Percentiles rank a stretch among this genome's conserved stretches.
These are phyloP conservation scores for Fusarium acutatum DNA, from an alignment of 2,329 filamentous ascomycete species.

Conservation along the genomic window DNA sequence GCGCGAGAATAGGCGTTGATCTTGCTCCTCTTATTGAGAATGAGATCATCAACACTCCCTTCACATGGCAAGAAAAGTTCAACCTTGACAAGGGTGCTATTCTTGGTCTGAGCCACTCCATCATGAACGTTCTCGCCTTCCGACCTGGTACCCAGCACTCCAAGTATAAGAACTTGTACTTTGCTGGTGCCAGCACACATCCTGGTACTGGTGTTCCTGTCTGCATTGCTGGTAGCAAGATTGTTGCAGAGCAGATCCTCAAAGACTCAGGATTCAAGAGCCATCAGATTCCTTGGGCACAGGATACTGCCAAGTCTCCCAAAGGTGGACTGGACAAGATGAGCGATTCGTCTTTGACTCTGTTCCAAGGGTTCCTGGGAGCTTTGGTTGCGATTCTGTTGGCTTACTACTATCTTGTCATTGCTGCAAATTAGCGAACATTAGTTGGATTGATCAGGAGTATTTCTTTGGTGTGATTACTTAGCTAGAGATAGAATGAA, in stretches of 20 bases:
- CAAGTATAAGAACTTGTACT: slow-evolving; percentile 65
- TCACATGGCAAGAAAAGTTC: slow-evolving; percentile 71
- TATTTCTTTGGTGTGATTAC: neutral
- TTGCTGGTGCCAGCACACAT: slow-evolving; percentile 79
- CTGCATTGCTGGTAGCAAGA: slow-evolving; percentile 72
- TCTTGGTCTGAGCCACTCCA: slow-evolving; percentile 74
- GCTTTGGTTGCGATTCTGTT: slow-evolving; percentile 11
- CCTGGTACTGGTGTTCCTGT: slow-evolving; percentile 81
- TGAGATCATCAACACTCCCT: slow-evolving; percentile 73
- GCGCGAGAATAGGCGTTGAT: slow-evolving; percentile 66
- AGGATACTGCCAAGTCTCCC: neutral
- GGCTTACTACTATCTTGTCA: slow-evolving; percentile 14
- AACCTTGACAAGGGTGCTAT: slow-evolving; percentile 81
- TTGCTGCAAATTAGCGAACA: slow-evolving; percentile 9
- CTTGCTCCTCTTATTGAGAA: slow-evolving; percentile 59
- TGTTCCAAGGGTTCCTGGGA: slow-evolving; percentile 19
- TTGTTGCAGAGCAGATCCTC: slow-evolving; percentile 59
- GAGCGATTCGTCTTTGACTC: slow-evolving; percentile 7
- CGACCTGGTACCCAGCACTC: slow-evolving; percentile 65
- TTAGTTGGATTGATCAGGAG: neutral
- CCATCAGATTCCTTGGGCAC: slow-evolving; percentile 17
- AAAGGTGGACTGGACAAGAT: slow-evolving; percentile 20
- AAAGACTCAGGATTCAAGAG: neutral
- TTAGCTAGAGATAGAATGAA: neutral
- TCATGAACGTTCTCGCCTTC: slow-evolving; percentile 77